phyloP scores from a whole-genome alignment of 306 rosid genomes.

The Cicer yamashitae region DNA sequence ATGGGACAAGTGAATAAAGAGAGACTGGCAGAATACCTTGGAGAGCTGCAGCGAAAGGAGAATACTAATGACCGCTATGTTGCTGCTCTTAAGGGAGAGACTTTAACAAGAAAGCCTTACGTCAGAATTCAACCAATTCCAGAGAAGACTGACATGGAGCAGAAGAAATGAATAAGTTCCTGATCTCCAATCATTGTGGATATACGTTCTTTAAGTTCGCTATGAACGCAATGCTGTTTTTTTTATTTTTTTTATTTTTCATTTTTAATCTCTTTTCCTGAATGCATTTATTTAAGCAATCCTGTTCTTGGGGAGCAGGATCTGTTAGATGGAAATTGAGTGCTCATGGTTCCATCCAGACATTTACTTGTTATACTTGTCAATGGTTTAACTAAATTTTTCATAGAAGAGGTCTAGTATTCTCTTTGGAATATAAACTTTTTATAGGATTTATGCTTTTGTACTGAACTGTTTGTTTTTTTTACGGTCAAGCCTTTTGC shows the following conservation, averaged over 20 bases:
- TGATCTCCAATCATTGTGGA: constrained; percentile 25
- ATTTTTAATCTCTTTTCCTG: neutral
- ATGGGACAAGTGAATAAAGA: constrained; percentile 85
- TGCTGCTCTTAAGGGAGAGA: constrained; percentile 86
- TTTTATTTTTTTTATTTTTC: neutral
- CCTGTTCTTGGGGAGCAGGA: neutral
- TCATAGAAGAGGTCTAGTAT: constrained; percentile 14
- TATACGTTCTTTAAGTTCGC: constrained; percentile 13
- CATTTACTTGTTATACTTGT: constrained; percentile 9
- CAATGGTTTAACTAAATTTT: constrained; percentile 13
- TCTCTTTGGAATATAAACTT: constrained; percentile 34
- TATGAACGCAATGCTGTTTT: constrained; percentile 17
- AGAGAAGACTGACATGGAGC: constrained; percentile 51
- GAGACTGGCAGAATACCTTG: constrained; percentile 81
- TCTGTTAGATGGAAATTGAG: constrained; percentile 3
- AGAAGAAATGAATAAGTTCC: constrained; percentile 52
- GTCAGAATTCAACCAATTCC: constrained; percentile 85
- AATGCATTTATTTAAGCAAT: constrained; percentile 6
- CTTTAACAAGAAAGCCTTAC: constrained; percentile 82
- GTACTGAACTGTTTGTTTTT: constrained; percentile 9
- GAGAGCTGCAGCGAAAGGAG: constrained; percentile 87
- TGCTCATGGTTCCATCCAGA: constrained; percentile 1
- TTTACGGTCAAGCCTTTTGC: constrained; percentile 11
- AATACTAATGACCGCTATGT: constrained; percentile 89
- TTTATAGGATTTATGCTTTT: constrained; percentile 11